These are phyloP conservation scores for Fusarium floridanum DNA, from an alignment of 2,329 filamentous ascomycete genomes.

Conservation along the genomic window DNA sequence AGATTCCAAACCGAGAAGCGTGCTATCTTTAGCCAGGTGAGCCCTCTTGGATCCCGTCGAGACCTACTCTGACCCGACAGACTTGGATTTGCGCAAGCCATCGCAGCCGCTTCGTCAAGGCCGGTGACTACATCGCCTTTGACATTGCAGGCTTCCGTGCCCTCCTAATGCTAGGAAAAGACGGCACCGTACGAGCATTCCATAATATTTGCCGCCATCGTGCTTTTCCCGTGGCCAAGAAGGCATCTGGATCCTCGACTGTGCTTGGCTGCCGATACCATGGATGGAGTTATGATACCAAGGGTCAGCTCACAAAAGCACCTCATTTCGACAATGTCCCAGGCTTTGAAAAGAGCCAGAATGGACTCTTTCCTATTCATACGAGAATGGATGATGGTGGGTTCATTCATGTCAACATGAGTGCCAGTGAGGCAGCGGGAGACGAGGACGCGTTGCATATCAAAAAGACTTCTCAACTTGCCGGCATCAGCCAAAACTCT, in stretches of 20 bases:
- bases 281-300: slow-evolving; percentile 60
- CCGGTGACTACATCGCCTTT: slow-evolving; percentile 53
- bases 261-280: slow-evolving; percentile 60
- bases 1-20: not conserved
- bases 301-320: slow-evolving; percentile 58
- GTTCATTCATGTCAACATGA: not conserved
- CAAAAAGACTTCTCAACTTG: not conserved
- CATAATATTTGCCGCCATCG: slow-evolving; percentile 61
- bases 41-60: not conserved
- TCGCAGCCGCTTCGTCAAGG: slow-evolving; percentile 48
- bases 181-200: slow-evolving; percentile 48
- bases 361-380: not conserved
- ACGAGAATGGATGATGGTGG: not conserved
- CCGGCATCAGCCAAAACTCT: not conserved
- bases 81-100: slow-evolving; percentile 56
- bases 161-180: slow-evolving; percentile 52
- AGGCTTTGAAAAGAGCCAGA: not conserved
- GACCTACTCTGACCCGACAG: slow-evolving; percentile 41
- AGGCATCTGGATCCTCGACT: slow-evolving; percentile 52
- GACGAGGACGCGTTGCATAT: no score
- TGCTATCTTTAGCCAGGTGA: not conserved
- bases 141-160: slow-evolving; percentile 54
- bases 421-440: not conserved
- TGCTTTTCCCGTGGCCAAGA: slow-evolving; percentile 56
- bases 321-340: slow-evolving; percentile 46